phyloP scores from a whole-genome alignment of 2,329 filamentous ascomycete species.

The Chaetomium globosum region DNA sequence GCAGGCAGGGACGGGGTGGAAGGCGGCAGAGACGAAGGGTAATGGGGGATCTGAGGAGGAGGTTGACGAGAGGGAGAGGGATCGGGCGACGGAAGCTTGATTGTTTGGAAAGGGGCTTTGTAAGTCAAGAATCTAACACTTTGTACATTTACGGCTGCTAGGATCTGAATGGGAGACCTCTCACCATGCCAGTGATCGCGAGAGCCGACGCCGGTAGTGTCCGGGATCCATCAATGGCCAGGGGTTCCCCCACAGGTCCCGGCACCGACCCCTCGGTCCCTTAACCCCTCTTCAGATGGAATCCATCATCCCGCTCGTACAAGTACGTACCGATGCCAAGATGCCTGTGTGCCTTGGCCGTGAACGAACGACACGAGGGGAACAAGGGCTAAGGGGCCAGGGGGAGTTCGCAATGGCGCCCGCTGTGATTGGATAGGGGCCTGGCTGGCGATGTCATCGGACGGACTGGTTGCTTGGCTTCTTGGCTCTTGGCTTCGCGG shows the following conservation, averaged over 20 bases:
- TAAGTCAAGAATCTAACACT: no score
- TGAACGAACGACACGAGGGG: not conserved
- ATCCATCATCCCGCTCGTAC: not conserved
- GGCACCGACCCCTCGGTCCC: no score
- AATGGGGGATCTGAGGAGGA: conserved; percentile 47
- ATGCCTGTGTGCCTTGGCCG: not conserved
- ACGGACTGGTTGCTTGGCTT: not conserved
- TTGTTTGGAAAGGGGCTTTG: not conserved
- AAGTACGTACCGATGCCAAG: not conserved
- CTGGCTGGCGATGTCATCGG: not conserved
- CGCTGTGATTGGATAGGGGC: not conserved
- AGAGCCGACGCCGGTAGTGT: no score
- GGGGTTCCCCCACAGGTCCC: no score
- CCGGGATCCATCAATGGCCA: not conserved
- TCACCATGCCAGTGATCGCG: no score
- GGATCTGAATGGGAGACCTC: not conserved
- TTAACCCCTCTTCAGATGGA: not conserved
- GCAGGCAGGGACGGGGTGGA: conserved; percentile 57
- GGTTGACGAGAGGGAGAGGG: conserved; percentile 40
- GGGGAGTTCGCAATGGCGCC: not conserved
- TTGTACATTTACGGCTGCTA: no score
- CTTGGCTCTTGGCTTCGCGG: no score
- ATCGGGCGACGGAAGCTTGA: conserved; percentile 41
- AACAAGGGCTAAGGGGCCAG: not conserved
- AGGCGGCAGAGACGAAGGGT: conserved; percentile 53